Evolutionary conservation across 768 basidiomycete genomes (phyloP), one percentile per base, ranked within the genome.

Genomic region (Panus rudis): DNA sequence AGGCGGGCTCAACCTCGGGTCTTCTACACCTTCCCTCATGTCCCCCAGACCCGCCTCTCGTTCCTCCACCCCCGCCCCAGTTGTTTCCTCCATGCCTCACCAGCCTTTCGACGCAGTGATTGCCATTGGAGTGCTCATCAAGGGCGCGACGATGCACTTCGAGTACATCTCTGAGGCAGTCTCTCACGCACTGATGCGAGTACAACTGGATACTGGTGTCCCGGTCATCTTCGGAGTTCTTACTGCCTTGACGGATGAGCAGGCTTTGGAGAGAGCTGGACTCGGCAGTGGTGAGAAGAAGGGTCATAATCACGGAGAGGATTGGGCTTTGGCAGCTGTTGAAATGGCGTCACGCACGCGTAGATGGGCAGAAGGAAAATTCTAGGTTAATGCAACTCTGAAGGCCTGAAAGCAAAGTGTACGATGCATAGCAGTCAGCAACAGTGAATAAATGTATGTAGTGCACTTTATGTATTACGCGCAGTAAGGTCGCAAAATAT

Each of bases 131-230:
- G 92, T 94, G 27, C 82, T 99, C 60, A 96, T 99, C 72, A 99
- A 99, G 62, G 94, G 96, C 41, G 73, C 80, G 1, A 98, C 96
- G 14, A 96, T 96, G 92, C 96, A 99, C 69, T 99, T 98, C 63
- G 96, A 99, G 63, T 99, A 99, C 73, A 99, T 98, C 63, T 88
- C 78, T 63, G 92, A 97, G 56, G 79, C 81, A 48, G 93, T 97
- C 46, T 81, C 91, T 31, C 87, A 97, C 54, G 92, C 83, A 33
- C 71, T 99, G 51, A 99, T 98, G 96, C 78, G 77, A 55, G 79
- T 97, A 17, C 92, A 94, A 65, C 70, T 97, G 54, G 94, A 98
- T 63, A 82, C 87, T 1, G 92, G 92, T 13, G 79, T 88, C 19
- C 96, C 96, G 1, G 88, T 98, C 56, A 84, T 99, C 52, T 98